Percentiles rank a stretch among this genome's conserved stretches.
Evolutionary conservation across 2,329 filamentous ascomycete genomes (phyloP).

Genomic region (Fusarium sp.): DNA sequence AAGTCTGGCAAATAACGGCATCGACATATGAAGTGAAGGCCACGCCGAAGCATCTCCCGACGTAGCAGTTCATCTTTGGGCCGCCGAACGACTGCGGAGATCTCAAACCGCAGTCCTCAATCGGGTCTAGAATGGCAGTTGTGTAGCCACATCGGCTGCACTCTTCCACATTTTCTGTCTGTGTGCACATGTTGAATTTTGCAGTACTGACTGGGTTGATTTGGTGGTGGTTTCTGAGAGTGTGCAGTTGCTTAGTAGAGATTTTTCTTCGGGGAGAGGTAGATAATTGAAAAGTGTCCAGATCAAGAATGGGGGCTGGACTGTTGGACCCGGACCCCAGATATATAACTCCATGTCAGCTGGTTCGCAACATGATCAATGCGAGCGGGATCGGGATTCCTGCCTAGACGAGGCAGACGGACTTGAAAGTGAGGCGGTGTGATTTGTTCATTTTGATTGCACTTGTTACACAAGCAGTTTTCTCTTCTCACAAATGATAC

Average conservation of each 20-base stretch:
- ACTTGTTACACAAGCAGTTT: constrained; percentile 17
- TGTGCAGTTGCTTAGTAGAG: not conserved
- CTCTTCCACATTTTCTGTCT: constrained; percentile 33
- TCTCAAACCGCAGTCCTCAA: constrained; percentile 28
- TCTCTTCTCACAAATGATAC: constrained; percentile 22
- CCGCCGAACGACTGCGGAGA: constrained; percentile 14
- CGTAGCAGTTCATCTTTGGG: constrained; percentile 8
- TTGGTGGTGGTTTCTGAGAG: not conserved
- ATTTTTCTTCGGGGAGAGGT: not conserved
- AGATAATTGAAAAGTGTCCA: constrained; percentile 1
- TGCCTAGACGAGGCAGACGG: constrained; percentile 32
- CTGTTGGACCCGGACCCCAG: constrained; percentile 4
- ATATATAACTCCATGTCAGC: constrained; percentile 33
- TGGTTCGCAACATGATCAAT: constrained; percentile 34
- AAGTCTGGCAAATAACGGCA: constrained; percentile 10
- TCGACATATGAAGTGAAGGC: constrained; percentile 33
- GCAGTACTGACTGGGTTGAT: not conserved
- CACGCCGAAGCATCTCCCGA: constrained; percentile 28
- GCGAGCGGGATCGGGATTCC: constrained; percentile 7
- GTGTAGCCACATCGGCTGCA: constrained; percentile 21
- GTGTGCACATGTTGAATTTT: constrained; percentile 28
- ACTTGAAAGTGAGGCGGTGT: constrained; percentile 30
- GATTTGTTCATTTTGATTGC: constrained; percentile 19
- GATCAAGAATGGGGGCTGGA: not conserved
- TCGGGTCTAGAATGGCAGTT: constrained; percentile 11